These are phyloP conservation scores for Geotrichum phurueaensis DNA, from an alignment of 1,139 yeast species.

Conservation along the genomic window DNA sequence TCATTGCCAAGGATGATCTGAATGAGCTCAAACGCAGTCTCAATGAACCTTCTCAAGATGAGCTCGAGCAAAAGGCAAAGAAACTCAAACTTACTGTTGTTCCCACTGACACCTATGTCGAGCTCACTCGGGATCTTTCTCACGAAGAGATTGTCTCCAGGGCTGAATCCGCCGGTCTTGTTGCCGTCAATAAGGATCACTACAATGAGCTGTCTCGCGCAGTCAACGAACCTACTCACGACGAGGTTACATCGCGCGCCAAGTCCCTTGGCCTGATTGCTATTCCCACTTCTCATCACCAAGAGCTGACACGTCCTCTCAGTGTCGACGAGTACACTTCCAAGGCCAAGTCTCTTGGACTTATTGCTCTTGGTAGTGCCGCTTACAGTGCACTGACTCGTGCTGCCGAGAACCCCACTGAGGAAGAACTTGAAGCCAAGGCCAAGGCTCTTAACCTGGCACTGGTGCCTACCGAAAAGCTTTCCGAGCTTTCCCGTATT, in stretches of 20 bases:
- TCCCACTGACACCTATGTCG: background rate
- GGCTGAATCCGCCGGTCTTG: slow-evolving; percentile 20
- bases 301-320: slow-evolving; percentile 10
- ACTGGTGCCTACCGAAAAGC: slow-evolving; percentile 38
- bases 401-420: slow-evolving; percentile 27
- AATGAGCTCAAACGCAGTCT: slow-evolving; percentile 17
- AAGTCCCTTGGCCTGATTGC: slow-evolving; percentile 38
- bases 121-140: slow-evolving; percentile 19
- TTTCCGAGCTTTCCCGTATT: slow-evolving; percentile 27
- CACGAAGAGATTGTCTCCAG: slow-evolving; percentile 16
- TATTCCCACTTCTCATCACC: slow-evolving; percentile 27
- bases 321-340: slow-evolving; percentile 18
- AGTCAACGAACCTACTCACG: slow-evolving; percentile 23
- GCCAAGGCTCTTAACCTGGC: slow-evolving; percentile 10
- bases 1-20: slow-evolving; percentile 24
- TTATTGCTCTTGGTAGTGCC: slow-evolving; percentile 25
- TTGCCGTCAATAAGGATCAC: slow-evolving; percentile 23
- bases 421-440: slow-evolving; percentile 23
- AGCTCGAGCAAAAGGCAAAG: slow-evolving; percentile 21
- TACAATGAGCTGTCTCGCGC: slow-evolving; percentile 21
- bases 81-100: slow-evolving; percentile 27
- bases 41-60: slow-evolving; percentile 22
- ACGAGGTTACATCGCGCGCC: slow-evolving; percentile 29
- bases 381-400: slow-evolving; percentile 23
- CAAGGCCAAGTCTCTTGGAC: slow-evolving; percentile 25